Evolutionary conservation across 139 green algal species (phyloP), one percentile per base, ranked within the genome.

Genomic region (Monoraphidium neglectum): DNA sequence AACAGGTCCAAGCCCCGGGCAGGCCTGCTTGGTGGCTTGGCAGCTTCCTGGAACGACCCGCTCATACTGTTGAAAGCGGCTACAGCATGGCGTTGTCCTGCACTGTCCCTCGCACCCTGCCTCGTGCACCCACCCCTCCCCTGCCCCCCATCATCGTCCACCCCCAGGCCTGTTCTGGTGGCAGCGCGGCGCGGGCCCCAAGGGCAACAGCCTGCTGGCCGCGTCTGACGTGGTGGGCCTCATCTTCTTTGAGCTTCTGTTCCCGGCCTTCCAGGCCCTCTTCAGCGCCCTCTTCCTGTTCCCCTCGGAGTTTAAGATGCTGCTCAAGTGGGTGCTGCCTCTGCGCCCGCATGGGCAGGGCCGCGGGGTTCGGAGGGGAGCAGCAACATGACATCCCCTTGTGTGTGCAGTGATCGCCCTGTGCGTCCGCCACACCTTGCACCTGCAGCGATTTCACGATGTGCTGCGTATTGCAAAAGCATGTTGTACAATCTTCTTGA

Each of bases 101-200:
- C 56, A 63, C 26, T 63, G 38, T 59, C 59, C 21, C 30, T 84
- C 10, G 43, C 84, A 35, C 26, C 47, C 16, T n/a, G n/a, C n/a
- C n/a, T n/a, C n/a, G n/a, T n/a, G n/a, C n/a, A n/a, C n/a, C n/a
- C n/a, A n/a, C n/a, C n/a, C n/a, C n/a, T n/a, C n/a, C n/a, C n/a
- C n/a, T n/a, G n/a, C n/a, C n/a, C n/a, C n/a, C n/a, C n/a, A n/a
- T n/a, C n/a, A 28, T 18, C 16, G n/a, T 47, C n/a, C n/a, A n/a
- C n/a, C n/a, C n/a, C n/a, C n/a, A n/a, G 84, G 84, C 4, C 30
- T 89, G 78, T 86, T 89, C 56, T 92, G 87, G 87, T 91, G 77
- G 70, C 80, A 89, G 68, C 63, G 76, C 12, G 86, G 84, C 2
- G 28, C 51, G 4, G 70, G 66, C 18, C n/a, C n/a, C n/a, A n/a